A percentile compares a stretch with the other conserved stretches of the same genome.
phyloP scores from a whole-genome alignment of 2,329 filamentous ascomycete species.

The Penicillium sp. region DNA sequence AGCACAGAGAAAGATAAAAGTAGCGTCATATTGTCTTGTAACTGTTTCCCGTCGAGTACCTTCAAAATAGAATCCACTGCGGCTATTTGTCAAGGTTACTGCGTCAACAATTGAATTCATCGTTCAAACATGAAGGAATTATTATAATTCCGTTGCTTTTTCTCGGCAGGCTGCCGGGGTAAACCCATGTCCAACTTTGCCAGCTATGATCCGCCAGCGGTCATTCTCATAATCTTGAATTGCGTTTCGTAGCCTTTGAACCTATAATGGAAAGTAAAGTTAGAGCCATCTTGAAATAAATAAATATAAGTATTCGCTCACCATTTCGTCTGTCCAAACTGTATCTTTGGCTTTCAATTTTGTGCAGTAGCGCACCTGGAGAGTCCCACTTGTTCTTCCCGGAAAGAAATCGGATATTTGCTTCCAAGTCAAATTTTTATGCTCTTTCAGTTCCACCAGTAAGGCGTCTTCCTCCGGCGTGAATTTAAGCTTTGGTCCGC shows the following conservation, averaged over 20 bases:
- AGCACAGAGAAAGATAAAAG: neutral
- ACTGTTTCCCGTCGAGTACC: neutral
- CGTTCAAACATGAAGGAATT: neutral
- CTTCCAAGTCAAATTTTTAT: conserved; percentile 93
- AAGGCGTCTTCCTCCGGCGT: conserved; percentile 87
- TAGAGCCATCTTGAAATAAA: neutral
- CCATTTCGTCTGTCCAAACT: conserved; percentile 89
- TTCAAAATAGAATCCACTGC: neutral
- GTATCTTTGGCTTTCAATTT: conserved; percentile 93
- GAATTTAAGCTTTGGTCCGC: conserved; percentile 89
- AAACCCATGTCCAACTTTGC: conserved; percentile 86
- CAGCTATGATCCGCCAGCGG: conserved; percentile 86
- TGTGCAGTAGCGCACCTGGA: conserved; percentile 92
- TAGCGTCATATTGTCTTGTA: neutral
- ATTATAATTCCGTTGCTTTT: conserved; percentile 61
- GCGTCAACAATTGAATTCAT: conserved; percentile 19
- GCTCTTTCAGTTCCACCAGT: conserved; percentile 86
- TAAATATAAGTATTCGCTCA: conserved; percentile 37
- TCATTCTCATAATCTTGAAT: conserved; percentile 53
- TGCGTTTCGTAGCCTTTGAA: conserved; percentile 36
- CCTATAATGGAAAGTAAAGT: conserved; percentile 21
- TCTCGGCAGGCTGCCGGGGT: conserved; percentile 84
- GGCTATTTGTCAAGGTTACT: neutral
- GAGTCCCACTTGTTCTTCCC: conserved; percentile 79
- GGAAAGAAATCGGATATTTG: conserved; percentile 97